Percentiles rank a stretch among this genome's conserved stretches.
Conservation (phyloP, 495 filamentous ascomycete species). For the Aspergillus campestris region DNA sequence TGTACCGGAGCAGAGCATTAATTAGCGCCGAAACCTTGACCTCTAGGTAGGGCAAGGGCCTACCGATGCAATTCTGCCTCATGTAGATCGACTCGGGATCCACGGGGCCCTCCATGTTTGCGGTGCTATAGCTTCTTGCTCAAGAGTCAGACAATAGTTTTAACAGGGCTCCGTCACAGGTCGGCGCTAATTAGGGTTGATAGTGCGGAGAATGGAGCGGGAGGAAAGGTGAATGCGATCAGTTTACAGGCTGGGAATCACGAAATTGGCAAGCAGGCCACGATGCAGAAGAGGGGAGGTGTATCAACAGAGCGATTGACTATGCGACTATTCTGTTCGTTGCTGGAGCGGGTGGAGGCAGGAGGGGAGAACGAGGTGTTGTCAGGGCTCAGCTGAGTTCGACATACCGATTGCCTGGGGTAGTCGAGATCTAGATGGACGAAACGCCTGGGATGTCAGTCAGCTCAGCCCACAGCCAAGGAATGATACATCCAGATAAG, state of each 20-base stretch:
- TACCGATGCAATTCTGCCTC: conserved; percentile 90
- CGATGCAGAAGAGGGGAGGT: no score
- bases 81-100: conserved; percentile 87
- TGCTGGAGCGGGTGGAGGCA: no score
- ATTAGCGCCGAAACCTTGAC: not conserved
- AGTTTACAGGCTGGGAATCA: not conserved
- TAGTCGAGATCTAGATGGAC: not conserved
- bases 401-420: conserved; percentile 3
- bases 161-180: not conserved
- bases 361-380: no score
- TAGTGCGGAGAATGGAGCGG: no score
- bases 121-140: conserved; percentile 1
- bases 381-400: not conserved
- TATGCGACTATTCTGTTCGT: no score
- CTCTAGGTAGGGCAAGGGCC: conserved; percentile 12
- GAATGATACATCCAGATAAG: no score
- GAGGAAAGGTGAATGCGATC: not conserved
- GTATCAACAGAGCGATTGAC: no score
- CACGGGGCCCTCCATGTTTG: conserved; percentile 38
- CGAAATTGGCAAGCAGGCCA: no score
- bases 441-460: not conserved
- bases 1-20: conserved; percentile 7
- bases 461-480: no score
- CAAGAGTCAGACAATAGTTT: not conserved
- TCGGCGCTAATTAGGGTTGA: no score